Conservation (phyloP, 1,284 basidiomycete species). For the Rhodofomes roseus region DNA sequence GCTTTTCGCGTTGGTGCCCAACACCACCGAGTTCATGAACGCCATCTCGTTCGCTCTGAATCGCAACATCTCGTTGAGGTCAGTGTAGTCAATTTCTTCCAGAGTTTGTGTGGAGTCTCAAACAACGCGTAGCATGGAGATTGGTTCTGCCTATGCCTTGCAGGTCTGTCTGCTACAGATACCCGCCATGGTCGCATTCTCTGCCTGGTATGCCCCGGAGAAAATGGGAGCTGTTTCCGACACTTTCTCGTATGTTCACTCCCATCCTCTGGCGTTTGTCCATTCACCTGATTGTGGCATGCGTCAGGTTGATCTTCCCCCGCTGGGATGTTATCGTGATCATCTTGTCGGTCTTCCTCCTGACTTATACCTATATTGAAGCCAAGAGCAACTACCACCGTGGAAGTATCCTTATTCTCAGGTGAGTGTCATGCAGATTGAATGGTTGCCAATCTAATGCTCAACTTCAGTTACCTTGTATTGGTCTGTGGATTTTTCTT, state of each 20-base stretch:
- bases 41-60: conserved; percentile 99
- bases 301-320: conserved; percentile 88
- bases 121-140: conserved; percentile 83
- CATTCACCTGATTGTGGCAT: conserved; percentile 3
- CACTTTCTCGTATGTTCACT: conserved; percentile 81
- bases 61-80: conserved; percentile 97
- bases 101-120: not conserved
- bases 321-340: conserved; percentile 98
- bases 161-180: conserved; percentile 98
- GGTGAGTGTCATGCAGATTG: conserved; percentile 43
- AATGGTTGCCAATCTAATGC: too few relatives aligned
- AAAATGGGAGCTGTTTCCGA: conserved; percentile 80
- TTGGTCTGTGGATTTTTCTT: conserved; percentile 79
- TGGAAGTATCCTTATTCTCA: conserved; percentile 88
- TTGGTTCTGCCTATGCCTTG: conserved; percentile 97
- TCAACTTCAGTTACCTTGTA: conserved; percentile 81
- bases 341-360: conserved; percentile 91
- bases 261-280: not conserved
- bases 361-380: conserved; percentile 99
- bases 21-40: conserved; percentile 99
- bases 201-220: conserved; percentile 85
- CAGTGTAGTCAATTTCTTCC: conserved; percentile 20
- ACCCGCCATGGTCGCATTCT: conserved; percentile 98
- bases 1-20: conserved; percentile 95
- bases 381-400: conserved; percentile 96